These are phyloP conservation scores for Mallotus nudiflorus DNA, from an alignment of 345 rosid species.

Conservation along the genomic window DNA sequence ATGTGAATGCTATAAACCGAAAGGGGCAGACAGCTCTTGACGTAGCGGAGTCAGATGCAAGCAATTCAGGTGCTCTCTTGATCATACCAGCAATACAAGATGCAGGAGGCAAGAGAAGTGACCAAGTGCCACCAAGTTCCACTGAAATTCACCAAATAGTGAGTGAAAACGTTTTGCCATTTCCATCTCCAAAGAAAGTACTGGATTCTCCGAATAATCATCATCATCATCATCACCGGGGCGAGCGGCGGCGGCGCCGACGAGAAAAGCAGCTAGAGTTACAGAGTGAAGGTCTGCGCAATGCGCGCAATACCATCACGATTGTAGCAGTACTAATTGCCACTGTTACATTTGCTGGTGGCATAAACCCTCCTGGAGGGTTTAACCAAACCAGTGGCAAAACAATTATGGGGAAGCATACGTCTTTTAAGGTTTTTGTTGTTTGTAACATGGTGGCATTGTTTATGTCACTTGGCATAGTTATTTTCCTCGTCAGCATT, in stretches of 20 bases:
- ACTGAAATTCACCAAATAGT: slow-evolving; percentile 19
- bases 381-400: slow-evolving; percentile 42
- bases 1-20: slow-evolving; percentile 45
- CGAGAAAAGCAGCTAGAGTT: slow-evolving; percentile 40
- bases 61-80: slow-evolving; percentile 38
- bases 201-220: slow-evolving; percentile 10
- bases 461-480: slow-evolving; percentile 54
- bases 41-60: slow-evolving; percentile 38
- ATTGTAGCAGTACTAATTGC: slow-evolving; percentile 65
- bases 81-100: slow-evolving; percentile 43
- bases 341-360: slow-evolving; percentile 64
- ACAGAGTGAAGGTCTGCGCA: slow-evolving; percentile 53
- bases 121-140: slow-evolving; percentile 43
- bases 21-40: slow-evolving; percentile 47
- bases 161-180: background rate
- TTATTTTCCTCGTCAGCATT: slow-evolving; percentile 57
- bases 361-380: slow-evolving; percentile 71
- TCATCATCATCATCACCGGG: slow-evolving; percentile 16
- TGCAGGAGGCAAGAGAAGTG: slow-evolving; percentile 42
- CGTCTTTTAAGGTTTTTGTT: slow-evolving; percentile 54
- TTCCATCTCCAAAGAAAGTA: slow-evolving; percentile 6
- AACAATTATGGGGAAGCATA: slow-evolving; percentile 25
- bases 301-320: slow-evolving; percentile 60
- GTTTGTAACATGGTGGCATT: slow-evolving; percentile 58
- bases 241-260: too few species aligned